Evolutionary conservation across 2,329 filamentous ascomycete species (phyloP).

Genomic region (Cladosporium sp.): DNA sequence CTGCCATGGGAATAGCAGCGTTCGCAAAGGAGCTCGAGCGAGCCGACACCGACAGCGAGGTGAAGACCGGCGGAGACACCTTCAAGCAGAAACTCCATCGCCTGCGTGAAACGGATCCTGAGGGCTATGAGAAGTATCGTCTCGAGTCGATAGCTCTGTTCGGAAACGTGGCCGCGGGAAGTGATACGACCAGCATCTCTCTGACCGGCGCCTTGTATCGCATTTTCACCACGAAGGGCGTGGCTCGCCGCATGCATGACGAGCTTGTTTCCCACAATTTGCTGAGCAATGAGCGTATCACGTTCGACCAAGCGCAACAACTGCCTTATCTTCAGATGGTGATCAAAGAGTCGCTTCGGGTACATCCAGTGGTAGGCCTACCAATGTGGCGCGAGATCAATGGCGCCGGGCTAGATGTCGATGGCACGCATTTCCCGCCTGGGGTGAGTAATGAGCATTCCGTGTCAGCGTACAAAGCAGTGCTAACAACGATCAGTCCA

Average conservation of each 20-base stretch:
- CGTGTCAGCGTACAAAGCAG: not conserved
- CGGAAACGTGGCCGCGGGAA: not conserved
- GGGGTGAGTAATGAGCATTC: not conserved
- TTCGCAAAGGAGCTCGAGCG: not conserved
- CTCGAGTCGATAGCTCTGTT: not conserved
- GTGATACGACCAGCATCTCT: not conserved
- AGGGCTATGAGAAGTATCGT: not conserved
- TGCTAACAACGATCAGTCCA: conserved; percentile 15
- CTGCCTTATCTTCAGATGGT: conserved; percentile 13
- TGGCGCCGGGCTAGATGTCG: not conserved
- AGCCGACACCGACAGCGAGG: not conserved
- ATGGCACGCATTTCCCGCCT: not conserved
- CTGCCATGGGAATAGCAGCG: not conserved
- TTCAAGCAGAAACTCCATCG: not conserved
- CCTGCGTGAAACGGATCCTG: not conserved
- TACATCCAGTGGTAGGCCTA: not conserved
- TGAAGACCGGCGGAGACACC: not conserved
- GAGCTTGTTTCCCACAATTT: conserved; percentile 22
- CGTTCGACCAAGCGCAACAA: conserved; percentile 8
- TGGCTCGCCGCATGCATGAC: not conserved
- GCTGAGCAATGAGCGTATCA: conserved; percentile 17
- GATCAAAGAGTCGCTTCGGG: not conserved
- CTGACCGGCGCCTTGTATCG: not conserved
- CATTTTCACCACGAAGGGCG: not conserved
- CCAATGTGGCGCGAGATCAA: not conserved